Percentiles rank a stretch among this genome's conserved stretches.
Evolutionary conservation across 75 land plant species (phyloP).

Genomic region (Selaginella tamariscina): DNA sequence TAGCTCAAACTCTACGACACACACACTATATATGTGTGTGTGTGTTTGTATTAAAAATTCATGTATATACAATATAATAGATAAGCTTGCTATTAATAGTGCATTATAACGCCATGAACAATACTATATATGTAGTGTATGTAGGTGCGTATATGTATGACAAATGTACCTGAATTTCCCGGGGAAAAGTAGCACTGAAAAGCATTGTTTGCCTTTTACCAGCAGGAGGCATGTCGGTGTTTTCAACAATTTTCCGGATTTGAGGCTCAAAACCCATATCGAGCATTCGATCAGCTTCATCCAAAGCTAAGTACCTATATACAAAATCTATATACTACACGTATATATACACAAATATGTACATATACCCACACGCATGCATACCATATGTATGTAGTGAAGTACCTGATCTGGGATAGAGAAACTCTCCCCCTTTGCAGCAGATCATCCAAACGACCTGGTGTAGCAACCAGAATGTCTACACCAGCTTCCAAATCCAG

Average conservation of each 20-base stretch:
- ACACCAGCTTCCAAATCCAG: neutral
- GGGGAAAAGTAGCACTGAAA: constrained; percentile 11
- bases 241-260: constrained; percentile 9
- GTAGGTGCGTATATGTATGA: too few species aligned
- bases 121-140: too few species aligned
- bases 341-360: too few species aligned
- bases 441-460: constrained; percentile 2
- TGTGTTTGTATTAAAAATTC: neutral
- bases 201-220: constrained; percentile 7
- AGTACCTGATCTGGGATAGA: constrained; percentile 3
- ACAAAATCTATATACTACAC: too few species aligned
- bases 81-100: too few species aligned
- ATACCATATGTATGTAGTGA: too few species aligned
- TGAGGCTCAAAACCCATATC: constrained; percentile 12
- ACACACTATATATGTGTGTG: too few species aligned
- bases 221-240: constrained; percentile 7
- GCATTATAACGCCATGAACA: too few species aligned
- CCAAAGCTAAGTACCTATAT: neutral
- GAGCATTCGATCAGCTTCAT: constrained; percentile 11
- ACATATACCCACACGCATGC: too few species aligned
- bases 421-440: neutral
- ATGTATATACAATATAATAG: neutral
- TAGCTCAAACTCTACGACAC: too few species aligned
- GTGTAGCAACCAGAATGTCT: neutral
- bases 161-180: constrained; percentile 2